Evolutionary conservation across 2,329 filamentous ascomycete species (phyloP), one percentile per base, ranked within the genome.

Genomic region (Fusarium buharicum): DNA sequence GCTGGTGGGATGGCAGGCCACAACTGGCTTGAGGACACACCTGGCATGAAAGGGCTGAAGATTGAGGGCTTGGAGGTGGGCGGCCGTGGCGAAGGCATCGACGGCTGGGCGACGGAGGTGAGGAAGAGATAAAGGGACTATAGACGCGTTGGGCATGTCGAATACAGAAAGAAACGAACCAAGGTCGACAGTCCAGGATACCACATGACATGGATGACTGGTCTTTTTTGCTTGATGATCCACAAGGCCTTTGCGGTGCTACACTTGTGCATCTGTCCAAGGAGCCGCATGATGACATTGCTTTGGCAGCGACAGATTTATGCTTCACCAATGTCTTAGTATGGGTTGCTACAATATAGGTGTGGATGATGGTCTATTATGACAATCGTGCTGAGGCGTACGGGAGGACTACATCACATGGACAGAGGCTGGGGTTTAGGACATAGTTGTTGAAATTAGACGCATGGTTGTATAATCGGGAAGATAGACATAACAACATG

Each of bases 1-100:
- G 95, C 95, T 1, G 95, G 95, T 31, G 95, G 95, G 6, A 98
- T 98, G 95, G 89, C 91, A 4, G 89, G 90, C 7, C 92, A 96
- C 69, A 75, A 81, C 6, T 98, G 94, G 85, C 77, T 98, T 66
- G 87, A 91, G 59, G 90, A 93, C 66, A 93, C 93, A 4, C 89
- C 90, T 30, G 94, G 93, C 8, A 98, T 99, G 93, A 89, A 93
- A 70, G 85, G 84, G 11, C 78, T 94, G 52, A 88, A 86, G 74
- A 83, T 97, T 59, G 86, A 90, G 14, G 84, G 84, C 1, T 82
- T 97, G 28, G 80, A 87, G 43, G 90, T 96, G 1, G 93, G 93
- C 7, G 92, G 89, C 64, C 88, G 87, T 55, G 94, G 94, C 2
- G 94, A 97, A 55, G 93, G 92, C 0, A 98, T 98, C 72, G 92